Evolutionary conservation across 2,329 filamentous ascomycete genomes (phyloP).

Genomic region (Pyricularia grisea): DNA sequence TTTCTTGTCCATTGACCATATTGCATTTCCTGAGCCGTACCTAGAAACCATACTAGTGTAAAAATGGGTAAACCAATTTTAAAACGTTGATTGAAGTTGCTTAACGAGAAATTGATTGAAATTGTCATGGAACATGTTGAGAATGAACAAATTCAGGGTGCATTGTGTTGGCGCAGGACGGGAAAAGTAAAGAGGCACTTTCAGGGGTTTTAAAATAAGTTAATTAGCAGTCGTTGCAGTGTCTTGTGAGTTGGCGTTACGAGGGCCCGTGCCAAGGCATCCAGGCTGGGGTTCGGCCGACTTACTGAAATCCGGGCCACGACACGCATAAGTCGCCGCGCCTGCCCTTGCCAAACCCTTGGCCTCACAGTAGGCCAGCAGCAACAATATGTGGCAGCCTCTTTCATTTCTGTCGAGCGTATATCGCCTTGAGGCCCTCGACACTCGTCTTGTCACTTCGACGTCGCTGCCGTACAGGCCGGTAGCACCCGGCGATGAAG

Average conservation of each 20-base stretch:
- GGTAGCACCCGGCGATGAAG: constrained; percentile 38
- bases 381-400: constrained; percentile 11
- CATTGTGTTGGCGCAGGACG: too few relatives aligned
- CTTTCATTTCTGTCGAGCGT: constrained; percentile 43
- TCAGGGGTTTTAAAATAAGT: neutral
- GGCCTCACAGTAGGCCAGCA: neutral
- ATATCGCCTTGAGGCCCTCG: constrained; percentile 33
- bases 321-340: neutral
- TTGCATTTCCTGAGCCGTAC: too few relatives aligned
- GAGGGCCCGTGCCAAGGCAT: neutral
- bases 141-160: too few relatives aligned
- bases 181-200: neutral
- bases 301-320: neutral
- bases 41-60: too few relatives aligned
- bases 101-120: too few relatives aligned
- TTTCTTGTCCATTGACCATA: too few relatives aligned
- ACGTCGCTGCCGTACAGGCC: constrained; percentile 58
- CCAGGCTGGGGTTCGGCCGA: neutral
- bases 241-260: neutral
- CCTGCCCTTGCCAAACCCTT: neutral
- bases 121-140: too few relatives aligned
- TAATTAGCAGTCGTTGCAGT: neutral
- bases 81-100: too few relatives aligned
- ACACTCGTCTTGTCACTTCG: constrained; percentile 48
- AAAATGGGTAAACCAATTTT: too few relatives aligned